Evolutionary conservation across 2,329 filamentous ascomycete genomes (phyloP), one percentile per base, ranked within the genome.

Genomic region (Tolypocladium inflatum): DNA sequence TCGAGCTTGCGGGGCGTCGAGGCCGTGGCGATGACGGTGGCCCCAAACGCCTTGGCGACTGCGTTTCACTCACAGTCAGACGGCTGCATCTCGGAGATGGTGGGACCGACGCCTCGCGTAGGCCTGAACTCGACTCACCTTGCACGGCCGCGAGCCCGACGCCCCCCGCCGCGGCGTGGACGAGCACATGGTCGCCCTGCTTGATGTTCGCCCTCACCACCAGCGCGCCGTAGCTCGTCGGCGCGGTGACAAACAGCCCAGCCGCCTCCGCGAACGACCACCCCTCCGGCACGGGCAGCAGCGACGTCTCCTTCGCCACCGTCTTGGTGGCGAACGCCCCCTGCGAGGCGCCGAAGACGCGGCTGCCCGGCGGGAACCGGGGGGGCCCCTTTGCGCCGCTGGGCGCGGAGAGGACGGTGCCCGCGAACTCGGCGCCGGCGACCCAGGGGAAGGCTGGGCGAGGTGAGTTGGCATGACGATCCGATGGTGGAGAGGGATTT

Each of bases 81-180:
- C 42, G 33, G 38, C 52, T 10, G 45, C 38, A 13, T 38, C 37
- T 7, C 15, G 23, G 43, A n/a, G 13, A 9, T 9, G 43, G n/a
- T n/a, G n/a, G n/a, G 37, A 17, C 3, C 1, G 15, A 5, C 5
- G 37, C 5, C 37, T 38, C 37, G 3, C 13, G 21, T 2, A 13
- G 45, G 41, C 4, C 6, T 17, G 42, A 37, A 35, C 2, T 39
- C 11, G 13, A 58, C 73, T 55, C 54, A 78, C 76, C 86, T 72
- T 97, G 93, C 30, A 97, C 91, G 5, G 93, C 93, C 1, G 92
- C 90, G 2, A 97, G 77, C 0, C 93, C 93, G 13, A 97, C 93
- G 19, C 93, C 93, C 2, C 93, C 93, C 0, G 93, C 93, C 0
- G 91, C 93, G 1, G 93, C 93, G 69, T 97, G 93, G 17, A 97